phyloP scores from a whole-genome alignment of 2,329 filamentous ascomycete species.

The Penicillium rolfsii region DNA sequence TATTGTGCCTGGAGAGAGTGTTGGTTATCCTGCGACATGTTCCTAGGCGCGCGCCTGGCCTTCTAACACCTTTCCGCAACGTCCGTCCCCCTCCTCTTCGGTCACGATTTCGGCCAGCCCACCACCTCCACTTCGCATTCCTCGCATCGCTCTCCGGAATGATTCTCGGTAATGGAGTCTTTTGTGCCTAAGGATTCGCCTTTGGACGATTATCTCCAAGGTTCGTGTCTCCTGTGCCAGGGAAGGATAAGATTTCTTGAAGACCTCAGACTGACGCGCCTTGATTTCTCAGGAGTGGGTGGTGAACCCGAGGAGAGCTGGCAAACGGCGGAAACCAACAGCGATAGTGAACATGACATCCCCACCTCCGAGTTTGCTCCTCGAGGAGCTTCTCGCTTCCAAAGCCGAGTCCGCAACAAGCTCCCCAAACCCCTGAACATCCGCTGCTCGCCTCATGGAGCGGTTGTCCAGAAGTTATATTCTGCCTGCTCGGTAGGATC shows the following conservation, averaged over 20 bases:
- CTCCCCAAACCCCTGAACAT: constrained; percentile 53
- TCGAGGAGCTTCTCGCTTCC: constrained; percentile 53
- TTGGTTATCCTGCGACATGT: constrained; percentile 22
- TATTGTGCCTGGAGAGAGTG: constrained; percentile 14
- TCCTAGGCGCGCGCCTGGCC: constrained; percentile 71
- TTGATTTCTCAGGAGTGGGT: constrained; percentile 47
- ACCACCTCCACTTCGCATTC: constrained; percentile 23
- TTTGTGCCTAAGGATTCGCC: constrained; percentile 85
- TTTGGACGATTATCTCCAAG: constrained; percentile 86
- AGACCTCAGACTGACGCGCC: constrained; percentile 18
- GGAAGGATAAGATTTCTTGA: neutral
- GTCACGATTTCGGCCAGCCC: constrained; percentile 16
- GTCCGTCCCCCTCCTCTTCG: constrained; percentile 71
- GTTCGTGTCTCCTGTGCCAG: constrained; percentile 53
- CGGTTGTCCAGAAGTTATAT: constrained; percentile 46
- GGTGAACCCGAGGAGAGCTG: constrained; percentile 49
- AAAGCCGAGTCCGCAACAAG: constrained; percentile 53
- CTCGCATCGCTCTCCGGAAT: constrained; percentile 31
- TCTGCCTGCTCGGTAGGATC: constrained; percentile 52
- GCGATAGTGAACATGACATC: constrained; percentile 35
- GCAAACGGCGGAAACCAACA: constrained; percentile 37
- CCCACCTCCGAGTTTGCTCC: constrained; percentile 53
- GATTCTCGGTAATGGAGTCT: constrained; percentile 71
- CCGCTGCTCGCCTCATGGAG: constrained; percentile 34
- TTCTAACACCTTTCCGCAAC: constrained; percentile 95